Conservation (phyloP, 495 filamentous ascomycete species). For the Penicillium ucsense region DNA sequence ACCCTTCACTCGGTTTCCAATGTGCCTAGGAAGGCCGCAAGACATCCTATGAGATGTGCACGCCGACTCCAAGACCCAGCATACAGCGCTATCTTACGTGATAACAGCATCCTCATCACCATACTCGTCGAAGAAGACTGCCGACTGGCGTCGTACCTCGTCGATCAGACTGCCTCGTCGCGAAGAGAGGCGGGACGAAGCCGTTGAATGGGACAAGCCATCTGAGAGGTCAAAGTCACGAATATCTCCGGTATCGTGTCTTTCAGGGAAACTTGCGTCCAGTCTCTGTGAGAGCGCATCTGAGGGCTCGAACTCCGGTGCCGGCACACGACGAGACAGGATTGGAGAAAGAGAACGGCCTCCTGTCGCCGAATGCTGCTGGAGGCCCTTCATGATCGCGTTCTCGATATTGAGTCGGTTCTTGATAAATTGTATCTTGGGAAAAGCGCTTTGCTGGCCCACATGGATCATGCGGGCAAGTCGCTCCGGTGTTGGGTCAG, state of each 20-base stretch:
- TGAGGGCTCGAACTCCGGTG: slow-evolving; percentile 8
- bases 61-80: too few species aligned
- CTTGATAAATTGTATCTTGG: slow-evolving; percentile 80
- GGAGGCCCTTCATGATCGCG: slow-evolving; percentile 64
- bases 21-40: too few species aligned
- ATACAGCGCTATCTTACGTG: slow-evolving; percentile 6
- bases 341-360: slow-evolving; percentile 18
- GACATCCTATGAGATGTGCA: too few species aligned
- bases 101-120: slow-evolving; percentile 19
- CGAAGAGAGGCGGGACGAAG: slow-evolving; percentile 17
- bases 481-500: slow-evolving; percentile 64
- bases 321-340: slow-evolving; percentile 16
- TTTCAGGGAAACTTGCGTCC: slow-evolving; percentile 25
- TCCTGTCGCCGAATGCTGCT: slow-evolving; percentile 35
- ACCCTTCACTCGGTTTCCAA: too few species aligned
- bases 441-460: slow-evolving; percentile 77
- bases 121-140: slow-evolving; percentile 53
- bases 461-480: slow-evolving; percentile 80
- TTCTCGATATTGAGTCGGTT: slow-evolving; percentile 80
- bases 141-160: slow-evolving; percentile 50
- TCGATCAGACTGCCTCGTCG: slow-evolving; percentile 42
- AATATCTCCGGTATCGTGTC: slow-evolving; percentile 17
- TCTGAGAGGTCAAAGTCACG: slow-evolving; percentile 15
- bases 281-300: slow-evolving; percentile 20
- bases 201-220: slow-evolving; percentile 18